Base-by-base conservation (phyloP, 1,139 yeast species). In the Pichia sp. region DNA sequence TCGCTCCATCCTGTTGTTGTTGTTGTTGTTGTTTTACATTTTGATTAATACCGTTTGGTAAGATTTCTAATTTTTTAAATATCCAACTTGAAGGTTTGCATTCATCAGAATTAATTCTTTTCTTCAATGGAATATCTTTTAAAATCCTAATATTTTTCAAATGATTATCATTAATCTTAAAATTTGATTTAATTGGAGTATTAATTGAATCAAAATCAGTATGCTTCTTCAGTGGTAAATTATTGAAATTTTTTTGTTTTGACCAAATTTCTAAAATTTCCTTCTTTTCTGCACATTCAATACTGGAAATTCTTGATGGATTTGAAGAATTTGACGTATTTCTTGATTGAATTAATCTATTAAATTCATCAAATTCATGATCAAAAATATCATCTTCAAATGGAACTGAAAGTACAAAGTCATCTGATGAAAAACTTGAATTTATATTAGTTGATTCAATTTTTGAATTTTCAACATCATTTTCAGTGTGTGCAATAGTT, bases 201-300 rank as follows among this genome's bases (percentile, higher is more conserved):
- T 56, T 51, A 7, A 60, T 52, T 39, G 58, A 50, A 46, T 60
- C 61, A 49, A 58, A 60, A 30, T 52, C 53, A 7, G 50, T 47
- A 1, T 51, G 45, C 34, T 51, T 54, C 36, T 48, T 54, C 20
- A 48, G 44, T 9, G 57, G 43, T 20, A 52, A 36, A 35, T 52
- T 42, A 51, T 48, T 22, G 35, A 25, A 59, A 12, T 48, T 38
- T 16, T 55, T 54, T 48, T 63, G 67, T 6, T 55, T 52, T 27
- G 62, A 59, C 67, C 67, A 63, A 33, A 63, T 62, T 3, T 61
- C 53, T 30, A 60, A 41, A 7, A 62, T 45, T 22, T 61, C 66
- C 8, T 50, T 47, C 33, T 53, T 52, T 16, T 59, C 61, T 5
- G 64, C 52, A 5, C 53, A 39, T 42, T 60, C 63, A 6, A 55